Percentiles rank a stretch among this genome's conserved stretches.
Evolutionary conservation across 345 rosid species (phyloP).

Genomic region (Aethionema arabicum): DNA sequence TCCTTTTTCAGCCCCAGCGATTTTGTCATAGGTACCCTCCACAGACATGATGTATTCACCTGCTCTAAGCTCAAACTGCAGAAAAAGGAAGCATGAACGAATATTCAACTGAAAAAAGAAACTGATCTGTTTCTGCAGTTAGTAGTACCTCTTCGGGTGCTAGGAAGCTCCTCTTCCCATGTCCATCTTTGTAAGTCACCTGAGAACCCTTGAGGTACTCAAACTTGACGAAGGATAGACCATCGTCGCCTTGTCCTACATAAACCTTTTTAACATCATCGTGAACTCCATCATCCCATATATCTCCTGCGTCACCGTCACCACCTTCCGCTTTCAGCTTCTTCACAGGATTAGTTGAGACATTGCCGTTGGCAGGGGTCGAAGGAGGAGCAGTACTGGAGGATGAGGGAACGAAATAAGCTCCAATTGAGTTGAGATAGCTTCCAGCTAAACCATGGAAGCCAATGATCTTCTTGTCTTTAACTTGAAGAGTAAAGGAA

Average conservation of each 20-base stretch:
- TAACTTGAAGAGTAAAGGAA: conserved; percentile 28
- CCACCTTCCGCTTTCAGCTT: conserved; percentile 35
- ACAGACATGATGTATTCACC: conserved; percentile 34
- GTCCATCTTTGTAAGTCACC: conserved; percentile 19
- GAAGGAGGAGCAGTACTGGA: background rate
- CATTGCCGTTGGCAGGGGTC: too few relatives aligned
- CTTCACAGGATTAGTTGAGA: too few relatives aligned
- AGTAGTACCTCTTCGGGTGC: conserved; percentile 21
- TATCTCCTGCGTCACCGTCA: conserved; percentile 25
- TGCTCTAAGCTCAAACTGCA: conserved; percentile 31
- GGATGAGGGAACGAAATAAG: conserved; percentile 23
- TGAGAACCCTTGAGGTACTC: conserved; percentile 27
- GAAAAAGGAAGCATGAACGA: background rate
- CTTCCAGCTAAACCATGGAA: conserved; percentile 30
- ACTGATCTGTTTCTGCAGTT: background rate
- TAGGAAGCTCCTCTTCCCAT: conserved; percentile 20
- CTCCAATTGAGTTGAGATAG: conserved; percentile 35
- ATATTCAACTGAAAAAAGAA: conserved; percentile 3
- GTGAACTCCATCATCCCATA: conserved; percentile 35
- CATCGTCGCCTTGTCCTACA: conserved; percentile 29
- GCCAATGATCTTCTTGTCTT: conserved; percentile 34
- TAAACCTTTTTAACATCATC: conserved; percentile 28
- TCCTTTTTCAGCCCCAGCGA: conserved; percentile 12
- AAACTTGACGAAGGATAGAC: conserved; percentile 29
- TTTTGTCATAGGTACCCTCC: conserved; percentile 32